These are phyloP conservation scores for Aphanocladium album DNA, from an alignment of 2,329 filamentous ascomycete species.

Conservation along the genomic window DNA sequence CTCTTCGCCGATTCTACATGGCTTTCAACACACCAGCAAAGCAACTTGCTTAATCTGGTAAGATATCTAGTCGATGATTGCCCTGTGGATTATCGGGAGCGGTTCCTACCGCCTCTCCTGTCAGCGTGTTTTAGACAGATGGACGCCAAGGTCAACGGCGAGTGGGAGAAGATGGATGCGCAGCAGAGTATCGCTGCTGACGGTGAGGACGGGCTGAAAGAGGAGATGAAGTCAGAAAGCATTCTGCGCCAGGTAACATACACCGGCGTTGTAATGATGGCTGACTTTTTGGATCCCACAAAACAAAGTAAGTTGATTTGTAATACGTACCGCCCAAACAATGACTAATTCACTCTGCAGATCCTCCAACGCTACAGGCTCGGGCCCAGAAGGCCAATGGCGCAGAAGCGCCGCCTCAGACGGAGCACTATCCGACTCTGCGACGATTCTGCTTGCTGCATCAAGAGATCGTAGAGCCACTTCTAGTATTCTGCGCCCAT, in stretches of 20 bases:
- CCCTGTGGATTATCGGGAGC: slow-evolving; percentile 67
- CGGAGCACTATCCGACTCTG: slow-evolving; percentile 53
- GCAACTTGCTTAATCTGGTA: slow-evolving; percentile 84
- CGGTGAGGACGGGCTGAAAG: slow-evolving; percentile 71
- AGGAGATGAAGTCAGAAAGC: slow-evolving; percentile 98
- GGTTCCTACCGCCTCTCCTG: slow-evolving; percentile 82
- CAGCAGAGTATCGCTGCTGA: slow-evolving; percentile 58
- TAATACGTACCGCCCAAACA: background rate
- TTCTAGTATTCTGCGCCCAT: slow-evolving; percentile 88
- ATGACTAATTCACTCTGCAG: slow-evolving; percentile 18
- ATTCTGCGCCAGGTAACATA: slow-evolving; percentile 90
- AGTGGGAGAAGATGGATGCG: slow-evolving; percentile 75
- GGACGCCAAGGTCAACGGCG: slow-evolving; percentile 77
- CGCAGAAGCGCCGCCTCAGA: slow-evolving; percentile 20
- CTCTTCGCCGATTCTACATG: slow-evolving; percentile 77
- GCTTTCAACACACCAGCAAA: slow-evolving; percentile 87
- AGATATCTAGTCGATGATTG: slow-evolving; percentile 89
- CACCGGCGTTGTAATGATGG: slow-evolving; percentile 86
- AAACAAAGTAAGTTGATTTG: slow-evolving; percentile 49
- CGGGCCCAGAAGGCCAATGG: slow-evolving; percentile 17
- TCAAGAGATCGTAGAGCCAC: slow-evolving; percentile 73
- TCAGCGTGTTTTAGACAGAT: slow-evolving; percentile 79
- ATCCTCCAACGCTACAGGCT: slow-evolving; percentile 26
- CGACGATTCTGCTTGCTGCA: slow-evolving; percentile 78
- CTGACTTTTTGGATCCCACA: slow-evolving; percentile 76